Percentiles rank a stretch among this genome's conserved stretches.
These are phyloP conservation scores for Bipolaris bicolor DNA, from an alignment of 2,329 filamentous ascomycete species.

Conservation along the genomic window DNA sequence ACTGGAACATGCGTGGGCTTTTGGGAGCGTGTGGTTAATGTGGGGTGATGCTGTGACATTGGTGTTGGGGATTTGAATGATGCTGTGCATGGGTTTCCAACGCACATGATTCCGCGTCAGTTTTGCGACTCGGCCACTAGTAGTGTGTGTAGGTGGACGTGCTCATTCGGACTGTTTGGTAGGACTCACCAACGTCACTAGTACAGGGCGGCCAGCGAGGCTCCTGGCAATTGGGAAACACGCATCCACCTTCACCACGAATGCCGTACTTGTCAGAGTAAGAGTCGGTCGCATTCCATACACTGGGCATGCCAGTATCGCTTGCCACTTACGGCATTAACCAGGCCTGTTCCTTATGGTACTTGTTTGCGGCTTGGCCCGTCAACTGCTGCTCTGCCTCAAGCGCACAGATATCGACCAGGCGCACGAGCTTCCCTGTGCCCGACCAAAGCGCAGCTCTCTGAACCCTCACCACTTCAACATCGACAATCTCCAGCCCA, in stretches of 20 bases:
- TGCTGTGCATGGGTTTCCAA: background rate
- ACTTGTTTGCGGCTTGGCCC: background rate
- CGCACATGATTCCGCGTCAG: constrained; percentile 17
- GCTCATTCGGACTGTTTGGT: background rate
- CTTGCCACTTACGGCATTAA: constrained; percentile 6
- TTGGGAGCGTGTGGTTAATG: background rate
- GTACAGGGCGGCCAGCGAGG: background rate
- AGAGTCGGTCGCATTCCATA: background rate
- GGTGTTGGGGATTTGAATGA: background rate
- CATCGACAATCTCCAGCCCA: background rate
- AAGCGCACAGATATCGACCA: constrained; percentile 15
- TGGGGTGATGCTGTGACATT: background rate
- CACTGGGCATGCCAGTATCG: constrained; percentile 8
- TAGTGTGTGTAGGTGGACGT: background rate
- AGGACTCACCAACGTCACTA: background rate
- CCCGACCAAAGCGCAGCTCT: constrained; percentile 4
- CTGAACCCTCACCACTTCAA: background rate
- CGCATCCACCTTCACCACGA: constrained; percentile 8
- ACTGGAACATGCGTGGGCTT: background rate
- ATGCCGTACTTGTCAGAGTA: background rate
- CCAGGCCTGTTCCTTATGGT: constrained; percentile 8
- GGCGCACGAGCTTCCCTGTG: constrained; percentile 13
- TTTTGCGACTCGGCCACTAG: constrained; percentile 15
- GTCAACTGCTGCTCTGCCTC: constrained; percentile 9
- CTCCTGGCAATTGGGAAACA: background rate